Base-by-base conservation (phyloP, 495 filamentous ascomycete species). In the Zalerion maritima region DNA sequence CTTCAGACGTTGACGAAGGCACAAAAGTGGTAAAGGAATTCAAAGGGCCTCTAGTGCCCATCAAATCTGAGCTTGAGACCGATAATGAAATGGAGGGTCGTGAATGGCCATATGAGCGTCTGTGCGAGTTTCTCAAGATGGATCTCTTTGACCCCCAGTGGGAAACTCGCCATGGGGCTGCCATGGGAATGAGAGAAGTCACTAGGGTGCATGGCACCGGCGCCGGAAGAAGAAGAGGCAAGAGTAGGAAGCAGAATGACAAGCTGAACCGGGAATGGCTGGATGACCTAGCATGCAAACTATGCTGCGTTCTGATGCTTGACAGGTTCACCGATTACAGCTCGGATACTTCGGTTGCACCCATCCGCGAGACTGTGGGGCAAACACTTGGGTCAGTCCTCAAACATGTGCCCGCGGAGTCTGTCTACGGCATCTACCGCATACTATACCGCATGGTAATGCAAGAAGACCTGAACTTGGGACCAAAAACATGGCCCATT, bases 301-400 rank as follows among this genome's bases (percentile, higher is more conserved):
- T 97, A 14, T 81, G 83, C 45, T 92, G 83, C 50, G 84, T 96
- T 28, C 78, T 96, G 37, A 94, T 96, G 77, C 72, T 97, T 1
- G 89, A 97, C 54, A 73, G 84, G 28, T 97, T 97, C 43, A 92
- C 84, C 26, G 89, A 97, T 50, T 96, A 94, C 54, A 84, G 91
- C 32, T 93, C 87, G 5, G 89, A 97, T 49, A 96, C 81, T 32
- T 91, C 89, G 4, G 83, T 97, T 21, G 89, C 89, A 2, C 89
- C 89, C 1, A 93, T 97, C 35, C 67, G 89, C 37, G 89, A 97
- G 55, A 94, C 89, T 0, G 81, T 92, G 14, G 91, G 89, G n/a
- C 89, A 97, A 53, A 85, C 84, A 2, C 61, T 97, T 14, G 91
- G 87, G 43, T 78, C 87, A 7, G 68, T 94, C 21, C 60, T 97